Base-by-base conservation (phyloP, 1,284 basidiomycete genomes). In the Neolentinus lepideus region DNA sequence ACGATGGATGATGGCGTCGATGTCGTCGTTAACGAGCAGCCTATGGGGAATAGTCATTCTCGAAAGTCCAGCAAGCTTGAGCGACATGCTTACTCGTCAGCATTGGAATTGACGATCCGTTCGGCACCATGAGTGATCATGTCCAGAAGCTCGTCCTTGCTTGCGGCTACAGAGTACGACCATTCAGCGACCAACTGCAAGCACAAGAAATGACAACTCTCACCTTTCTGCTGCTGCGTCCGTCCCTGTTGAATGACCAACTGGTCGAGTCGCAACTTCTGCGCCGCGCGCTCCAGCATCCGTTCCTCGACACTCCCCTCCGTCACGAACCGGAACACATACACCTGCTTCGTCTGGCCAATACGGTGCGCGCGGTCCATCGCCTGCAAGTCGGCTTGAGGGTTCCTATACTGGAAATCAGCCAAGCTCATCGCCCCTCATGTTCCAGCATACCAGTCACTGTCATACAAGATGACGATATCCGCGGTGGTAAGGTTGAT, bases 311-410 rank as follows among this genome's bases (percentile, higher is more conserved):
- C 94, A 52, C 94, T 95, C 53, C 90, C 88, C 68, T 98, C 94
- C 0, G 97, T 98, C 64, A 99, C 92, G 70, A 99, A 98, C 25
- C 96, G 80, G 79, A 95, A 99, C 1, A 99, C 97, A 66, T 96
- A 97, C 19, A 98, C 96, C 71, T 99, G 96, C 73, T 98, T 98
- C 52, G 92, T 98, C 74, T 98, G 97, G 1, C 96, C 96, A 60
- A 99, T 98, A 63, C 96, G 92, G 73, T 99, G 96, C 0, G 96
- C 96, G 61, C 96, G 91, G 69, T 99, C 96, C 97, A 99, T 98
- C 4, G 97, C 97, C 70, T 99, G 97, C 56, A 99, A 70, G 76
- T 99, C 97, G 2, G 96, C 96, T 73, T 99, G 96, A 1, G 97
- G 96, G 70, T 99, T 99, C 90, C 89, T 91, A 25, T 22, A 50